Base-by-base conservation (phyloP, 352 stramenopile species). In the Blastocystis sp. region DNA sequence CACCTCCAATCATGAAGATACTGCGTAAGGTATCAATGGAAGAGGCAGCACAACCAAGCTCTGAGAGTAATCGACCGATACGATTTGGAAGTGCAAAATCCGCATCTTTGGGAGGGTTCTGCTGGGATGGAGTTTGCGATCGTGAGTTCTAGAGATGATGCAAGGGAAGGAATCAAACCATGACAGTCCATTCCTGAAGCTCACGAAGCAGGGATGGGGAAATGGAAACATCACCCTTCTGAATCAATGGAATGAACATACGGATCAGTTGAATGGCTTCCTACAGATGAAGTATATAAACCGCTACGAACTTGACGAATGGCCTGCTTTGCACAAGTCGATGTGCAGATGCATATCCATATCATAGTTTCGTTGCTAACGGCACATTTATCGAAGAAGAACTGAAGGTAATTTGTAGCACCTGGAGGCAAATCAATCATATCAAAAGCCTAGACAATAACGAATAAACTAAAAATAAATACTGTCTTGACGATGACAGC, bases 391-490 rank as follows among this genome's bases (percentile, higher is more conserved):
- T 52, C n/a, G 39, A 80, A 63, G n/a, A 80, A 63, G 21, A 21
- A 65, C 46, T 51, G 27, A 24, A 61, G 24, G 24, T 58, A 61
- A 39, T 63, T 59, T n/a, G 12, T 80, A 14, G 11, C n/a, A 37
- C 21, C 69, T 11, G 69, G 69, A 63, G 69, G 69, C 49, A 80
- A n/a, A 80, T 61, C 69, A 37, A 80, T 80, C 24, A 29, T 35
- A n/a, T 61, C 43, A 54, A 80, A 80, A 24, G 69, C 69, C 69
- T 80, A 59, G 6, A 24, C 16, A 42, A 7, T 63, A 39, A 77
- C 11, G 12, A 32, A 59, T 14, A 7, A 27, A 39, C 3, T 12
- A 32, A 61, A 61, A 19, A 69, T 24, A 14, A 0, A 1, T 27
- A 80, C 69, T 2, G 27, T 59, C 9, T 61, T 80, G 5, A 80